Evolutionary conservation across 2,329 filamentous ascomycete genomes (phyloP).

Genomic region (Ophiostoma ips): DNA sequence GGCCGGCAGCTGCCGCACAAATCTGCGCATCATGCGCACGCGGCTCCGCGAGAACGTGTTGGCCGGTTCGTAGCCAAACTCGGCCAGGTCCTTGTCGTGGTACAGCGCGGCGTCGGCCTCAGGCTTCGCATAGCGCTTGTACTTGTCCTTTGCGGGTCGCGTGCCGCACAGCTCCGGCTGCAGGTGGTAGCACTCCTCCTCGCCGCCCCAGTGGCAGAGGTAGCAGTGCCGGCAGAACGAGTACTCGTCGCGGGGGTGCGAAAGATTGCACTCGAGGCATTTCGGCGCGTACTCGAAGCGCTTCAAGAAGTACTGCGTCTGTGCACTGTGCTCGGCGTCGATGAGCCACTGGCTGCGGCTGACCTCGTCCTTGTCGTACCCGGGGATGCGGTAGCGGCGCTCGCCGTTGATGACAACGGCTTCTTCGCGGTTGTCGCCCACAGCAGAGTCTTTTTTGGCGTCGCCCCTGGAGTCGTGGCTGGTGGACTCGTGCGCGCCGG

Average conservation of each 20-base stretch:
- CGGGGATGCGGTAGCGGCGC: conserved; percentile 1
- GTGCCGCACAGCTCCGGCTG: conserved; percentile 6
- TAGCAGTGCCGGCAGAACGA: conserved; percentile 2
- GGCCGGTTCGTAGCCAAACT: not conserved
- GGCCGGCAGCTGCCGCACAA: too few relatives aligned
- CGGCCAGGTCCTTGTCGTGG: not conserved
- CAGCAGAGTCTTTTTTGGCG: not conserved
- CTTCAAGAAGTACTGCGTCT: not conserved
- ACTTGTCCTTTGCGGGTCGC: conserved; percentile 1
- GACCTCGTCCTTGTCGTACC: not conserved
- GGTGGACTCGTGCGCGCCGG: not conserved
- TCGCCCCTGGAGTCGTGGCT: not conserved
- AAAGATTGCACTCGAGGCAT: conserved; percentile 1
- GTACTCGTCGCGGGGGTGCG: conserved; percentile 2
- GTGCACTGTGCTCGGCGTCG: not conserved
- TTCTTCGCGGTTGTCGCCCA: not conserved
- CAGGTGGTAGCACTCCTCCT: conserved; percentile 5
- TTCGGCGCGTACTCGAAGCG: conserved; percentile 1
- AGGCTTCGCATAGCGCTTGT: not conserved
- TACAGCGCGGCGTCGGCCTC: not conserved
- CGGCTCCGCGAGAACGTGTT: too few relatives aligned
- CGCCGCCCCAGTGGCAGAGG: conserved; percentile 7
- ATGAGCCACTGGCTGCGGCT: not conserved
- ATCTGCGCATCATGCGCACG: too few relatives aligned
- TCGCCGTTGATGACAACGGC: conserved; percentile 3